A percentile compares a stretch with the other conserved stretches of the same genome.
Evolutionary conservation across 345 rosid species (phyloP).

Genomic region (Moricandia arvensis): DNA sequence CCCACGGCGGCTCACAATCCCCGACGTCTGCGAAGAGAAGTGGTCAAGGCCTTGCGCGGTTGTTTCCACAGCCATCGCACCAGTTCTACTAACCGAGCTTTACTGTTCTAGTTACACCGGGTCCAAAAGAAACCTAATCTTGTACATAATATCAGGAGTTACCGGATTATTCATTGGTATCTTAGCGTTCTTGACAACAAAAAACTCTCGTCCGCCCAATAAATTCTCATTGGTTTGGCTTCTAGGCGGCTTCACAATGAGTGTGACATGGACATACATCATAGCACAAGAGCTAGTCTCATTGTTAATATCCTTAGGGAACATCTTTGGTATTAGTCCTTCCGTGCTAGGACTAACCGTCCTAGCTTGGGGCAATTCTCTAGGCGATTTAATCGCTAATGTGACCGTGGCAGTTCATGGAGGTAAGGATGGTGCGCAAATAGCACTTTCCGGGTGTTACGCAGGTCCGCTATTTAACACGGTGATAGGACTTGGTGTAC

Average conservation of each 20-base stretch:
- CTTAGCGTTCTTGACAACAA: conserved; percentile 49
- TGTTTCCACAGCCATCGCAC: conserved; percentile 64
- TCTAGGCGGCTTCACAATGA: conserved; percentile 82
- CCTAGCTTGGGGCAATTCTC: conserved; percentile 93
- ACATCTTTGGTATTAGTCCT: conserved; percentile 59
- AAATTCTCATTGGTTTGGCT: conserved; percentile 68
- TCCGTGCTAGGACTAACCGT: conserved; percentile 79
- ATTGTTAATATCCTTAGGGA: conserved; percentile 65
- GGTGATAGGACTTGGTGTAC: conserved; percentile 71
- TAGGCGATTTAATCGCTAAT: conserved; percentile 79
- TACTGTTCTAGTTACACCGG: conserved; percentile 44
- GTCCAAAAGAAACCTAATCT: conserved; percentile 24
- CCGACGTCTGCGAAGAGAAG: conserved; percentile 53
- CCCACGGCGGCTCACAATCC: conserved; percentile 86
- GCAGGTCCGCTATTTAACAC: conserved; percentile 89
- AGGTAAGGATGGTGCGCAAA: conserved; percentile 66
- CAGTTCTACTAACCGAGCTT: conserved; percentile 56
- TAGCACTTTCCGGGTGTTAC: conserved; percentile 80
- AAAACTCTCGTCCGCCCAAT: conserved; percentile 60
- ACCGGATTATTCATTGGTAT: conserved; percentile 53
- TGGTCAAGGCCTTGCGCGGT: conserved; percentile 81
- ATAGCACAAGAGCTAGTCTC: conserved; percentile 84
- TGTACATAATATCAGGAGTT: conserved; percentile 47
- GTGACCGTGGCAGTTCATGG: conserved; percentile 66
- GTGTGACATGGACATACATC: conserved; percentile 82